Evolutionary conservation across 805 yeast genomes (phyloP).

Genomic region (Lipomyces yamadae): DNA sequence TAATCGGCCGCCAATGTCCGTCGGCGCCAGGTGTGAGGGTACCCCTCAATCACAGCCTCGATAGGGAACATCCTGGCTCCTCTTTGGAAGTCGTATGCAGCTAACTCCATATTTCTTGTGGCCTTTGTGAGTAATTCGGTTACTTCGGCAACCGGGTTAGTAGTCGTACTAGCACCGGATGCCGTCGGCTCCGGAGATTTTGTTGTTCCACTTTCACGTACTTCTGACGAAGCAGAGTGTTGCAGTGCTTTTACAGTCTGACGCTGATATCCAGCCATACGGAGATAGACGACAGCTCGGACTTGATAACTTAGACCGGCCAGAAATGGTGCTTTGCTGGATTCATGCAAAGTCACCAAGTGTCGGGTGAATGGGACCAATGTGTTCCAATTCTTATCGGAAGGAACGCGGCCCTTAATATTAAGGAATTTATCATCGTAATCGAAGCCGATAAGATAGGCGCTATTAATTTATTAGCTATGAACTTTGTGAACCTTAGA

Average conservation of each 20-base stretch:
- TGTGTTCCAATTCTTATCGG: slow-evolving; percentile 38
- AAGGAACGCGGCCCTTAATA: slow-evolving; percentile 25
- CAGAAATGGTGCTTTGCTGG: slow-evolving; percentile 25
- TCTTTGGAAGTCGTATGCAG: slow-evolving; percentile 34
- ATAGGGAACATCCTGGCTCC: slow-evolving; percentile 28
- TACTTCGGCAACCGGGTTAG: background rate
- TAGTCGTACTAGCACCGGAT: background rate
- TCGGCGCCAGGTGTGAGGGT: slow-evolving; percentile 36
- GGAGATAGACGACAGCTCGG: slow-evolving; percentile 39
- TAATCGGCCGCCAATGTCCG: slow-evolving; percentile 11
- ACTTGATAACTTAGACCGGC: slow-evolving; percentile 37
- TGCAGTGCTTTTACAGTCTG: slow-evolving; percentile 18
- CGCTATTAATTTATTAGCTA: slow-evolving; percentile 10
- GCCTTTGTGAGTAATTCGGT: slow-evolving; percentile 13
- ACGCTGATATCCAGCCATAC: slow-evolving; percentile 31
- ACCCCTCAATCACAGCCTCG: slow-evolving; percentile 22
- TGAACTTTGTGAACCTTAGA: background rate
- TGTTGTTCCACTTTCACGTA: slow-evolving; percentile 2
- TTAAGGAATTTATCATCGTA: slow-evolving; percentile 38
- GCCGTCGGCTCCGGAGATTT: slow-evolving; percentile 18
- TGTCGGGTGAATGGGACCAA: slow-evolving; percentile 34
- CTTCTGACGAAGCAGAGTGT: background rate
- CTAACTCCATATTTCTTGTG: slow-evolving; percentile 27
- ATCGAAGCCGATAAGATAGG: slow-evolving; percentile 39
- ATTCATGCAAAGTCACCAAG: slow-evolving; percentile 33